Evolutionary conservation across 2,329 filamentous ascomycete genomes (phyloP), one percentile per base, ranked within the genome.

Genomic region (Moelleriella libera): DNA sequence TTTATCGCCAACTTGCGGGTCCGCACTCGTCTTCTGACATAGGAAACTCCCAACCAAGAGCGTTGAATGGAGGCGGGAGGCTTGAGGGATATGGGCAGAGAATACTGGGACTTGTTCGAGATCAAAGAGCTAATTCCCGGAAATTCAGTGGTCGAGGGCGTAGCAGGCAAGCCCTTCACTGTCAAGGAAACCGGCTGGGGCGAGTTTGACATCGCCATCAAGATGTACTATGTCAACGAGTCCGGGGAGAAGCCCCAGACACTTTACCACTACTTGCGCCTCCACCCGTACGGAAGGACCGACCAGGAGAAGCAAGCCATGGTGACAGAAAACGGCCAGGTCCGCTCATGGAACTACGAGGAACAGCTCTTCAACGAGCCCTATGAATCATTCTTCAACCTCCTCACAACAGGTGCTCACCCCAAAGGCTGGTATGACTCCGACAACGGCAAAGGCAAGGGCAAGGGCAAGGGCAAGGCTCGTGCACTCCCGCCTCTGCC

Each of bases 301-400:
- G 86, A 94, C 58, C 82, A 79, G 47, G 80, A 84, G 62, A 85
- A 75, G 58, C 74, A 78, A 55, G 69, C 69, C 51, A 76, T 73
- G 76, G 65, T 73, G 50, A 64, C 60, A 47, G 78, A 69, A 64
- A 76, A 67, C 67, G 78, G 68, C 54, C 74, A 83, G 58, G 81
- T 97, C 43, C 70, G 82, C 32, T 79, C 82, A 45, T 90, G 92
- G 75, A 82, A 80, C 49, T 88, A 96, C 60, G 92, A 98, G 64
- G 88, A 95, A 60, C 84, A 97, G 54, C 77, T 97, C 45, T 98
- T 98, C 74, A 97, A 95, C 67, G 92, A 98, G 65, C 92, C 92
- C 0, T 92, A 88, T 57, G 87, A 95, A 64, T 79, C 85, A 43
- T 90, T 98, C 60, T 96, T 87, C 66, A 87, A 94, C 52, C 72